Evolutionary conservation across 2,329 filamentous ascomycete genomes (phyloP).

Genomic region (Penicillium sp.): DNA sequence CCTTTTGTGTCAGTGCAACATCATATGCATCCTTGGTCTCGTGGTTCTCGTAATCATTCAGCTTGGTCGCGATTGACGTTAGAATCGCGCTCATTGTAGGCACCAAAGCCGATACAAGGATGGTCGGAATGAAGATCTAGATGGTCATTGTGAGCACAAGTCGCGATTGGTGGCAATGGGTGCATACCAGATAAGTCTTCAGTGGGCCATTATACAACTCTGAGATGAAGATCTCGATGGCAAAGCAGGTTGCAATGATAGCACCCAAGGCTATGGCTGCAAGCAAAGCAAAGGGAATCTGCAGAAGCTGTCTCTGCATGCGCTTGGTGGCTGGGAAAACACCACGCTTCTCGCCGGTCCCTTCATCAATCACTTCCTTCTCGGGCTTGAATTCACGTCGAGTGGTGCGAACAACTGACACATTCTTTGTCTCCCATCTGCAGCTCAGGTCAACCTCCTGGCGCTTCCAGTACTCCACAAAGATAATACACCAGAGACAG

Average conservation of each 20-base stretch:
- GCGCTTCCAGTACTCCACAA: conserved; percentile 96
- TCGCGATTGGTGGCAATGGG: not conserved
- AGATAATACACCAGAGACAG: conserved; percentile 82
- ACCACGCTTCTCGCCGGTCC: conserved; percentile 78
- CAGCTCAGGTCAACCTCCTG: conserved; percentile 86
- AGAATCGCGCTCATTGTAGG: conserved; percentile 80
- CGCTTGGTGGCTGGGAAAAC: conserved; percentile 78
- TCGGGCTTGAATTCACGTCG: conserved; percentile 80
- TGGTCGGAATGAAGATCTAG: conserved; percentile 83
- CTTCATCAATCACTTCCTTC: conserved; percentile 72
- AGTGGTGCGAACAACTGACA: conserved; percentile 77
- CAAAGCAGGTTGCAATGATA: conserved; percentile 88
- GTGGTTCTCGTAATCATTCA: conserved; percentile 91
- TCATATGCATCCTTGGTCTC: conserved; percentile 83
- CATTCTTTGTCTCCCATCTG: conserved; percentile 85
- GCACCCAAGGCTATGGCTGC: conserved; percentile 74
- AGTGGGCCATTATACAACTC: conserved; percentile 92
- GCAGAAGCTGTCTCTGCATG: conserved; percentile 78
- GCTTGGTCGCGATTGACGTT: conserved; percentile 73
- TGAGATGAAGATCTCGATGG: conserved; percentile 94
- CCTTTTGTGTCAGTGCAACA: conserved; percentile 83
- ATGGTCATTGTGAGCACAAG: conserved; percentile 6
- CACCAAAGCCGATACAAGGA: conserved; percentile 78
- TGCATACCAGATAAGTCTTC: conserved; percentile 75
- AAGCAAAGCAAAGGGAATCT: conserved; percentile 82